Base-by-base conservation (phyloP, 1,284 basidiomycete genomes). In the Tylopilus orsonianus region DNA sequence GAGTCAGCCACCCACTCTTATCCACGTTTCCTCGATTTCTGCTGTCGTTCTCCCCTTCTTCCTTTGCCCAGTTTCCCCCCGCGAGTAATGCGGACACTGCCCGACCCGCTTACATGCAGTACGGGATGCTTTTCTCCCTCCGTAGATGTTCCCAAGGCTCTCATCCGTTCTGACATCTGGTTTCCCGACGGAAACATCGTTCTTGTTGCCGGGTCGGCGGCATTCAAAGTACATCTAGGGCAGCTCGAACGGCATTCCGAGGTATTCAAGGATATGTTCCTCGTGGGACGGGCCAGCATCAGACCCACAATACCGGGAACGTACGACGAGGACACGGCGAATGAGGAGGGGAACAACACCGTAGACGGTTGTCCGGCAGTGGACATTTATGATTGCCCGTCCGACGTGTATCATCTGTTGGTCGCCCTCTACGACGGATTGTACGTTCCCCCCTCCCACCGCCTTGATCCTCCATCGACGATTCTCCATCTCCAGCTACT, bases 231-330 rank as follows among this genome's bases (percentile, higher is more conserved):
- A 2, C 86, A 88, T 57, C 76, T 77, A 4, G 84, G 86, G 1
- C 82, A 85, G 56, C 75, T 88, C 22, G 75, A 76, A 49, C 76
- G 86, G 7, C 86, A 87, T 52, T 88, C 86, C 0, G 85, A 87
- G 34, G 73, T 88, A 18, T 87, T 88, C 61, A 71, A 72, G 46
- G 80, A 78, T 49, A 67, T 87, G 50, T 79, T 88, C 57, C 71
- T 76, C 0, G 66, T 88, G 10, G 85, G 83, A 3, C 81, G 43
- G 5, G 54, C 48, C 0, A 34, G 44, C 23, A 13, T 47, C 26
- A 30, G 36, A 44, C 33, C 23, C 8, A 46, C 50, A 4, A 40
- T 26, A 9, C 32, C 41, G 29, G 14, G 14, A 3, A 8, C 9
- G 3, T 42, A 8, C 20, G 46, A 44, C 20, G 48, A 42, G 14